Conservation (phyloP, 176 grass and related monocot genomes). For the Avena eriantha region DNA sequence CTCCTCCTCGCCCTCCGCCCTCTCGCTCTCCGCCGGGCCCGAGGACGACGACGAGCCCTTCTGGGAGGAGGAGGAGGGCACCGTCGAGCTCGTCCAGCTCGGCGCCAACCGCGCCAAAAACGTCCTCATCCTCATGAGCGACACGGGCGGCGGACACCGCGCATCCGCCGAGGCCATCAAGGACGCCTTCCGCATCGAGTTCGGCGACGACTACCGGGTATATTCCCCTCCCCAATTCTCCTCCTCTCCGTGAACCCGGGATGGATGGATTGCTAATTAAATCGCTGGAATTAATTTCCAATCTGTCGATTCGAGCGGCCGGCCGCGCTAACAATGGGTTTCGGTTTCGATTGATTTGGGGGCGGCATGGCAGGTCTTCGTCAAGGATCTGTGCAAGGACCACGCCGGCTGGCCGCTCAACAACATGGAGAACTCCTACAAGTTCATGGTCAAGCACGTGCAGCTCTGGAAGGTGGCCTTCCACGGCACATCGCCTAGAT, state of each 20-base stretch:
- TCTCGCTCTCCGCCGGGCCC: slow-evolving; percentile 28
- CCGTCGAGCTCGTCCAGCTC: slow-evolving; percentile 88
- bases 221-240: not conserved
- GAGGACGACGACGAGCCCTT: slow-evolving; percentile 82
- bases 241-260: not conserved
- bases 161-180: slow-evolving; percentile 97
- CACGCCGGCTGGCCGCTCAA: slow-evolving; percentile 96
- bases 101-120: slow-evolving; percentile 90
- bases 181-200: slow-evolving; percentile 93
- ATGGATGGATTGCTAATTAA: not conserved
- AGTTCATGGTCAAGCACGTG: slow-evolving; percentile 99
- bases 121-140: slow-evolving; percentile 98
- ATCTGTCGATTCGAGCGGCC: not conserved
- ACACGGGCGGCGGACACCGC: slow-evolving; percentile 88
- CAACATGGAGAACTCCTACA: slow-evolving; percentile 98
- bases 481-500: slow-evolving; percentile 89
- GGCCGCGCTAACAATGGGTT: not conserved
- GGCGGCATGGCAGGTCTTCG: slow-evolving; percentile 61
- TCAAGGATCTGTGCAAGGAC: slow-evolving; percentile 98
- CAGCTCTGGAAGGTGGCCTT: slow-evolving; percentile 99
- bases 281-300: not conserved
- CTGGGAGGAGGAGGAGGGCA: slow-evolving; percentile 99
- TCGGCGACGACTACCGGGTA: slow-evolving; percentile 87
- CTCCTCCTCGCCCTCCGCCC: slow-evolving; percentile 36
- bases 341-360: slow-evolving; percentile 11